Percentiles rank a stretch among this genome's conserved stretches.
Conservation (phyloP, 148 eudicot species). For the Rhododendron vialii region DNA sequence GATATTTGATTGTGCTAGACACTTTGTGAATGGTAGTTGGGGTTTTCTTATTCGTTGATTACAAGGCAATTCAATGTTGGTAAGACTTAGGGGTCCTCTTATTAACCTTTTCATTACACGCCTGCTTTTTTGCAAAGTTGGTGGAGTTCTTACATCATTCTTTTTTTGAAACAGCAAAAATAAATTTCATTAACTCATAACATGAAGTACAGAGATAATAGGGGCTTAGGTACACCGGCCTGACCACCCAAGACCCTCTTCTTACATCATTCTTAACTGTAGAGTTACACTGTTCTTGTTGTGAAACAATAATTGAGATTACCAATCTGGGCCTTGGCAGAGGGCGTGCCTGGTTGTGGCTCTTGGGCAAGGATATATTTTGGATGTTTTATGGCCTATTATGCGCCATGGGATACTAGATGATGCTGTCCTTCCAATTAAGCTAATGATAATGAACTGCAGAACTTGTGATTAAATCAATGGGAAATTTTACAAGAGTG, state of each 20-base stretch:
- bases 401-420: not conserved
- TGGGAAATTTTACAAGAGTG: not conserved
- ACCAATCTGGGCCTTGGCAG: not conserved
- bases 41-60: not conserved
- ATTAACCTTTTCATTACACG: not conserved
- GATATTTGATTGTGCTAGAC: not conserved
- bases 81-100: not conserved
- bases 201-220: no score
- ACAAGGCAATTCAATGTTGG: not conserved
- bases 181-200: no score
- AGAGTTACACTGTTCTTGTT: not conserved
- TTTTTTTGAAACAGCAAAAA: not conserved
- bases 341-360: not conserved
- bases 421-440: not conserved
- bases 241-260: not conserved
- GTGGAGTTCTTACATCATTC: not conserved
- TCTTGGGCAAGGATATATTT: not conserved
- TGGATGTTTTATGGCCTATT: not conserved
- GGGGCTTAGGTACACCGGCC: no score
- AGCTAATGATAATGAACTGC: not conserved
- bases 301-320: not conserved
- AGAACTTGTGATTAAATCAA: not conserved
- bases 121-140: not conserved
- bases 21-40: not conserved
- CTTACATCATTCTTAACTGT: not conserved